Base-by-base conservation (phyloP, 2,329 filamentous ascomycete genomes). In the Aspergillus sp. region DNA sequence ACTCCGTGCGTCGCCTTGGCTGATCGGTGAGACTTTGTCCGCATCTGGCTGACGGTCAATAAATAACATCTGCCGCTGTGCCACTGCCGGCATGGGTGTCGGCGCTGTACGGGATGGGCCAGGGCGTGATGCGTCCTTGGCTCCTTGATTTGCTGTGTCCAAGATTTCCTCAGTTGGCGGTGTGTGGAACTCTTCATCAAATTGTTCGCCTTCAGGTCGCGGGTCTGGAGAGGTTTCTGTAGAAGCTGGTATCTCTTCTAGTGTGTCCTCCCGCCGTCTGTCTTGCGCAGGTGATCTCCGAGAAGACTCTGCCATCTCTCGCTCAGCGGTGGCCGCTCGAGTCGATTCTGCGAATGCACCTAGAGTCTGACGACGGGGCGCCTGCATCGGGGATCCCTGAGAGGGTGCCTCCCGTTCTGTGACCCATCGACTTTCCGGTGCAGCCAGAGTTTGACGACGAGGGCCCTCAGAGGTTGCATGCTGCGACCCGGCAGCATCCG, bases 21-120 rank as follows among this genome's bases (percentile, higher is more conserved):
- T 48, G 15, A 61, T 58, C 1, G 58, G 55, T 3, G 57, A 61
- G 4, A 64, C 45, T 16, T 52, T 49, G 3, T 37, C 34, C 10
- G 59, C 57, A 26, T 49, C 45, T 3, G 31, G 34, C 35, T 64
- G 60, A 1, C 51, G 57, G 34, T 61, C 55, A 15, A 63, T 55
- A 29, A 62, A 58, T 5, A n/a, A n/a, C n/a, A n/a, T n/a, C n/a
- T n/a, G n/a, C n/a, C n/a, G n/a, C n/a, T n/a, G n/a, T n/a, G n/a
- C n/a, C n/a, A n/a, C n/a, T n/a, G n/a, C n/a, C n/a, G n/a, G n/a
- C n/a, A n/a, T n/a, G 8, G 27, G 15, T 11, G 27, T 17, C 12
- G 27, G 27, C 12, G 27, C 14, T 17, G 17, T 29, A 4, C 15
- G 27, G 17, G 11, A 17, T 6, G 15, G 5, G 15, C 10, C 11